A percentile compares a stretch with the other conserved stretches of the same genome.
These are phyloP conservation scores for Thelonectria blattea DNA, from an alignment of 2,329 filamentous ascomycete genomes.

Conservation along the genomic window DNA sequence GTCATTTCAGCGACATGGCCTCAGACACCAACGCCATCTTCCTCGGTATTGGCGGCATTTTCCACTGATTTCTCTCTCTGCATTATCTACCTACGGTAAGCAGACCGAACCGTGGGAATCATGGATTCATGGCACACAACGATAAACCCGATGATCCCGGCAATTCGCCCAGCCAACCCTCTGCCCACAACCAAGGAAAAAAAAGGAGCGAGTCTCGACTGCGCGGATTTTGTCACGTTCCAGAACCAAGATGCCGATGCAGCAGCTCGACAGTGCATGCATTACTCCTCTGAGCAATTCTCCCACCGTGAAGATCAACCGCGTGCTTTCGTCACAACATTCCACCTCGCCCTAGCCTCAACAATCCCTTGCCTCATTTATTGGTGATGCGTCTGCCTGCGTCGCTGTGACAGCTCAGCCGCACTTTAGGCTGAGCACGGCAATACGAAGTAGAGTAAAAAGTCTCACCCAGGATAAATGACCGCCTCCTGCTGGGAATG, in stretches of 20 bases:
- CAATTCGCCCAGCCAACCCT: slow-evolving; percentile 2
- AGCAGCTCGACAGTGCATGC: neutral
- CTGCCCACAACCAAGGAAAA: slow-evolving; percentile 8
- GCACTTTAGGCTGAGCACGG: neutral
- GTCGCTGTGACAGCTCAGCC: neutral
- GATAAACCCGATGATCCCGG: slow-evolving; percentile 12
- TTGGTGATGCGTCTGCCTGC: neutral
- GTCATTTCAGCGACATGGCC: slow-evolving; percentile 20
- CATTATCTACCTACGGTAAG: slow-evolving; percentile 3
- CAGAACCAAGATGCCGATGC: slow-evolving; percentile 8
- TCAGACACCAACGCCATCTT: slow-evolving; percentile 17
- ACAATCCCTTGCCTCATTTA: neutral
- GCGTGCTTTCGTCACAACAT: slow-evolving; percentile 3
- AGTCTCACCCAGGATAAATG: neutral
- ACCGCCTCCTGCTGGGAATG: slow-evolving; percentile 24
- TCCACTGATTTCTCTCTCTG: neutral
- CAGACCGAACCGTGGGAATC: slow-evolving; percentile 11
- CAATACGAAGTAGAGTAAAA: neutral
- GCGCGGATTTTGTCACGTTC: slow-evolving; percentile 20
- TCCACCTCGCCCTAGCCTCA: neutral
- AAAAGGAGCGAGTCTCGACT: slow-evolving; percentile 14
- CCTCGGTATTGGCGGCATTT: slow-evolving; percentile 14
- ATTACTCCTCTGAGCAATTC: neutral
- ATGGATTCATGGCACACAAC: slow-evolving; percentile 7
- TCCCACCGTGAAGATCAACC: neutral